Conservation (phyloP, 2,329 filamentous ascomycete species). For the Scytalidium sp. region DNA sequence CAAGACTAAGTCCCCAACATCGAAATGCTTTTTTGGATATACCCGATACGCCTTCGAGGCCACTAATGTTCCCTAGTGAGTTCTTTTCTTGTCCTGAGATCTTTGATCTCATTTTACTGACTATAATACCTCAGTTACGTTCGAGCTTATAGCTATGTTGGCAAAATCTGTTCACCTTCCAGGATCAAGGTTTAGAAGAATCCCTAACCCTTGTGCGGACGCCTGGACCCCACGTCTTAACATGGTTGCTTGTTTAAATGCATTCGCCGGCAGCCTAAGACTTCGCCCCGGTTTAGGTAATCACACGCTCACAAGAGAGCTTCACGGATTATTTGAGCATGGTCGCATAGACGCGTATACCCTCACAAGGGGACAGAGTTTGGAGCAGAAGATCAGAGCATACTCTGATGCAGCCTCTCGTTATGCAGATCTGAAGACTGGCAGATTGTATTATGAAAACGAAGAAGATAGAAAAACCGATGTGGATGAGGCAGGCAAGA, state of each 20-base stretch:
- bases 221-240: background rate
- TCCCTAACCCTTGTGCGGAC: background rate
- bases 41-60: no score
- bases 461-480: background rate
- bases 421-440: background rate
- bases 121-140: background rate
- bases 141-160: conserved; percentile 1
- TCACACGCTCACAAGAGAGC: background rate
- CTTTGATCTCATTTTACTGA: background rate
- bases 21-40: background rate
- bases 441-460: background rate
- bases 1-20: background rate
- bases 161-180: background rate
- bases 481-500: background rate
- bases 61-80: background rate
- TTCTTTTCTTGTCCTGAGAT: background rate
- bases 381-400: background rate
- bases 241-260: background rate
- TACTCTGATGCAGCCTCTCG: background rate
- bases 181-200: background rate
- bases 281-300: background rate
- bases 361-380: background rate
- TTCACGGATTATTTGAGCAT: background rate
- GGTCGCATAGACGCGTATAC: background rate
- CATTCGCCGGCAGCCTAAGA: background rate